Base-by-base conservation (phyloP, 345 rosid species). In the Streptanthus diversifolius region DNA sequence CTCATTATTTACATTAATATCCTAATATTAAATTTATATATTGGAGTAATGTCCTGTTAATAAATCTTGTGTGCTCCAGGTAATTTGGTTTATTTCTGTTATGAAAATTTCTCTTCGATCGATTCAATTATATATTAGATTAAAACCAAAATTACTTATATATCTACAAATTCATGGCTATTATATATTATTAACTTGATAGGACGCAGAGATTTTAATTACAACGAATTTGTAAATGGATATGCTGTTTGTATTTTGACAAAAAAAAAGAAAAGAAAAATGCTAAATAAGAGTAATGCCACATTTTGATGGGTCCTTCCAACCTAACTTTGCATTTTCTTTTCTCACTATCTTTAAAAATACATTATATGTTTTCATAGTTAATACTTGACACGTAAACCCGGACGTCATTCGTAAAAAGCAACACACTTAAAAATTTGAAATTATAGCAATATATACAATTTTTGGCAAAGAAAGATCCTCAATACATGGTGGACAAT, bases 401-500 rank as follows among this genome's bases (percentile, higher is more conserved):
- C 68, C 7, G 63, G 73, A 68, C 79, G 68, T 75, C 79, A 75
- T 27, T 60, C 29, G 45, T 51, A 59, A 75, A 52, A 74, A 75
- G 68, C 62, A 75, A 56, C 44, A 61, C 45, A 24, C 73, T 47
- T 19, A 74, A 33, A n/a, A n/a, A 5, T 18, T 51, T 67, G 24
- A 59, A 13, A 51, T 19, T 43, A 58, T 7, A 74, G 4, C 7
- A 15, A 17, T 14, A 12, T 19, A n/a, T 55, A 27, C 30, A 21
- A 19, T 67, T 39, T 19, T 14, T 41, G 63, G 60, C 69, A 68
- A 43, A 51, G 41, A 68, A 67, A 74, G 47, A 49, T 51, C 68
- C 36, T 10, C 44, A 30, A 29, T 59, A 40, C 37, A 67, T 41
- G 68, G 78, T 75, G 73, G 48, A 68, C 47, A 75, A 40, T 40